Evolutionary conservation across 139 green algal genomes (phyloP), one percentile per base, ranked within the genome.

Genomic region (Haematococcus lacustris): DNA sequence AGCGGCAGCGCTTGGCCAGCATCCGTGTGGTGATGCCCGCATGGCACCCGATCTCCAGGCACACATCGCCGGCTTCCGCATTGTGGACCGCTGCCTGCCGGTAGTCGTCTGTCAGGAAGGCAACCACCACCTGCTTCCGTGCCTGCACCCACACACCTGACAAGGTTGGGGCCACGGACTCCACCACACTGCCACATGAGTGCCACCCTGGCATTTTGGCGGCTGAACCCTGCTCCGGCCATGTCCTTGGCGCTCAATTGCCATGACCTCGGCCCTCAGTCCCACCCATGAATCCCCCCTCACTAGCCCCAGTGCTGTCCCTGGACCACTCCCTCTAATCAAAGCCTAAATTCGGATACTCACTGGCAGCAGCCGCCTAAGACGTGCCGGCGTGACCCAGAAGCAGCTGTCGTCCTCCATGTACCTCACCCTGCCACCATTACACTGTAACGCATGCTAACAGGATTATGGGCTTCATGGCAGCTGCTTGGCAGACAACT

Each of bases 11-110:
- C 34, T 78, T 78, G 73, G 26, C 39, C 39, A 78, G 66, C 2
- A 74, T 78, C 66, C 74, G 67, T n/a, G 73, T 74, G 25, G 73
- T 78, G 7, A 74, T 7, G 21, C 73, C 73, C 57, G 66, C 73
- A 53, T 78, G 73, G 67, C 73, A 78, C 13, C 73, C 73, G 3
- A 78, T 74, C 73, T 78, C 73, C 41, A 78, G 73, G 28, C 66
- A 74, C 35, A 78, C 66, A 59, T 78, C 73, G 3, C 32, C 34
- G 9, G 51, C 37, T 0, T 70, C 59, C 0, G 67, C 21, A 67
- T 78, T 78, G 66, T 78, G 73, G 0, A 78, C 33, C 33, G 72
- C 64, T 32, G 73, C 73, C 9, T 73, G 53, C 1, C 73, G 41
- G 59, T 78, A 78, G 0, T 63, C 57, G 32, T 38, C 6, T 7